These are phyloP conservation scores for Lepidium sativum DNA, from an alignment of 345 rosid genomes.

Conservation along the genomic window DNA sequence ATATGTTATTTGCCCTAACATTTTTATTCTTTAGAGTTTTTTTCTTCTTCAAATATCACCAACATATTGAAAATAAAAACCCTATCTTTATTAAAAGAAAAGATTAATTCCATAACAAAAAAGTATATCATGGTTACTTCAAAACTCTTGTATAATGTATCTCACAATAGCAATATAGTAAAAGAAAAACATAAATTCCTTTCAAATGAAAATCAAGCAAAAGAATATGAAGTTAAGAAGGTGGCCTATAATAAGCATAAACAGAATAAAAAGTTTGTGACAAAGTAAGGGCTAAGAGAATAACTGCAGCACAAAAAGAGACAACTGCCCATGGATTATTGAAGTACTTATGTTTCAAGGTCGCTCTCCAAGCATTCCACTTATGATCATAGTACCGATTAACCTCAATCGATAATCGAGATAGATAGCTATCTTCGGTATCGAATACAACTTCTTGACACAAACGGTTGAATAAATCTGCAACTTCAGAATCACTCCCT, in stretches of 20 bases:
- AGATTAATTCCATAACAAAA: background rate
- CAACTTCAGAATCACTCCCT: constrained; percentile 79
- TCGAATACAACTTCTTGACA: constrained; percentile 89
- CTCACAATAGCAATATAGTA: background rate
- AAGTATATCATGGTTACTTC: background rate
- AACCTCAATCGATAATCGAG: constrained; percentile 52
- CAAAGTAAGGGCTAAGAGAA: constrained; percentile 57
- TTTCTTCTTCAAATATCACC: background rate
- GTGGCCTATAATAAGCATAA: constrained; percentile 57
- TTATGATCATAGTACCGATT: constrained; percentile 55
- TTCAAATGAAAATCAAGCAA: background rate
- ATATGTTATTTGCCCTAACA: no score
- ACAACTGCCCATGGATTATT: constrained; percentile 79
- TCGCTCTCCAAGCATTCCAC: constrained; percentile 89
- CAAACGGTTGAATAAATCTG: constrained; percentile 73
- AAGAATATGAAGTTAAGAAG: constrained; percentile 31
- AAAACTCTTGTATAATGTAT: background rate
- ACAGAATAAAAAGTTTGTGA: constrained; percentile 65
- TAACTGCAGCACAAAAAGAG: constrained; percentile 59
- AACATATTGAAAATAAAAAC: background rate
- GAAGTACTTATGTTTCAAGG: constrained; percentile 70
- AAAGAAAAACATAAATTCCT: background rate
- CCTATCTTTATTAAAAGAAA: background rate
- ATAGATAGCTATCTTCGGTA: constrained; percentile 57
- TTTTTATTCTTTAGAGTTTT: no score